These are phyloP conservation scores for Massospora cicadina DNA, from an alignment of 371 early-diverging fungal species.

Conservation along the genomic window DNA sequence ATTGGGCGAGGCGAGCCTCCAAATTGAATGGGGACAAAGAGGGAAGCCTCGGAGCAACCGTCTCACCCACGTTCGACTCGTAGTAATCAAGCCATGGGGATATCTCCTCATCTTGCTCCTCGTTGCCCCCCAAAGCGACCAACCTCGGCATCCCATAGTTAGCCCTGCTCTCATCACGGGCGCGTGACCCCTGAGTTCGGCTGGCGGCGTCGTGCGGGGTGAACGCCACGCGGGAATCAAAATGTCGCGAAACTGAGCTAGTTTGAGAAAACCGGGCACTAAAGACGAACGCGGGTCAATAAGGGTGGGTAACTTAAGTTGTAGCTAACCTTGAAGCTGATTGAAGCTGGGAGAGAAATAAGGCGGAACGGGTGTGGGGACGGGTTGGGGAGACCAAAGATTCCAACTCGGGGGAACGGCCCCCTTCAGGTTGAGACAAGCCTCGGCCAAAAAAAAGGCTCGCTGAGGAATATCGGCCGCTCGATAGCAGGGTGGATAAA, in stretches of 20 bases:
- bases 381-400: no score
- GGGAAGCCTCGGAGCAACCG: conserved; percentile 1
- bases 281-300: background rate
- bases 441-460: background rate
- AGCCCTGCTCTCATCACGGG: background rate
- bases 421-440: background rate
- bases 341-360: background rate
- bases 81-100: background rate
- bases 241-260: background rate
- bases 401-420: background rate
- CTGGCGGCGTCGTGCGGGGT: background rate
- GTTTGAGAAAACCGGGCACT: background rate
- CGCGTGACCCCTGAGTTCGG: background rate
- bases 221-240: background rate
- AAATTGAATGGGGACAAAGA: background rate
- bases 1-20: background rate
- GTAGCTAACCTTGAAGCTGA: background rate
- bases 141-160: background rate
- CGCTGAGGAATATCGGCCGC: background rate
- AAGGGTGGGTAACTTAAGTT: background rate
- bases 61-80: background rate
- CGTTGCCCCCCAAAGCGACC: background rate
- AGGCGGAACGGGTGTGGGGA: background rate
- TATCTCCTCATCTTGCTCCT: background rate
- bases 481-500: background rate